A percentile compares a stretch with the other conserved stretches of the same genome.
Conservation (phyloP, 306 rosid species). For the Prunus salicina region DNA sequence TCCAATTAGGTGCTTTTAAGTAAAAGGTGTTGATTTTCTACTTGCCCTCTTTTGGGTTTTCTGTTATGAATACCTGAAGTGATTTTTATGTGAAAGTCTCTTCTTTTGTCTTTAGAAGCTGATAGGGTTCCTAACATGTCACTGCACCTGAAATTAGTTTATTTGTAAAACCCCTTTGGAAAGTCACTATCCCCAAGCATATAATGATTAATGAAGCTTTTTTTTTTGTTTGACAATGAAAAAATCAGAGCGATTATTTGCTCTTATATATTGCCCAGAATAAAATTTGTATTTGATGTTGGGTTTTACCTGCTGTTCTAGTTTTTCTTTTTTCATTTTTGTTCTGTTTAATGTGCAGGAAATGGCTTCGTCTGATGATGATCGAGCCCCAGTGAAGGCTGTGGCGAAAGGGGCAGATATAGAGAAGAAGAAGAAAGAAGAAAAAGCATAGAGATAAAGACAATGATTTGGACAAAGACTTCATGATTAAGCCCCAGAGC, state of each 20-base stretch:
- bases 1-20: too few relatives aligned
- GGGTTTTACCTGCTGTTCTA: not conserved
- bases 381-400: constrained; percentile 27
- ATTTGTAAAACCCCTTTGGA: not conserved
- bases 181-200: not conserved
- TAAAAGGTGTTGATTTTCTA: too few relatives aligned
- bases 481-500: constrained; percentile 69
- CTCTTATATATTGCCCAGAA: too few relatives aligned
- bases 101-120: too few relatives aligned
- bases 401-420: constrained; percentile 33
- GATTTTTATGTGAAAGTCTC: too few relatives aligned
- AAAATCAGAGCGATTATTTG: not conserved
- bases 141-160: not conserved
- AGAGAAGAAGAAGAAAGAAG: constrained; percentile 43
- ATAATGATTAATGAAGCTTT: not conserved
- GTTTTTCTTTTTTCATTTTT: not conserved
- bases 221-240: not conserved
- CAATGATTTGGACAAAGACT: constrained; percentile 26
- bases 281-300: not conserved
- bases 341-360: constrained; percentile 8
- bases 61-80: too few relatives aligned
- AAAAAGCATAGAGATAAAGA: constrained; percentile 35
- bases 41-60: too few relatives aligned
- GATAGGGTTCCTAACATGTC: too few relatives aligned
- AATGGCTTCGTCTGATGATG: constrained; percentile 6